phyloP scores from a whole-genome alignment of 2,329 filamentous ascomycete genomes.

The Coniochaeta sp. region DNA sequence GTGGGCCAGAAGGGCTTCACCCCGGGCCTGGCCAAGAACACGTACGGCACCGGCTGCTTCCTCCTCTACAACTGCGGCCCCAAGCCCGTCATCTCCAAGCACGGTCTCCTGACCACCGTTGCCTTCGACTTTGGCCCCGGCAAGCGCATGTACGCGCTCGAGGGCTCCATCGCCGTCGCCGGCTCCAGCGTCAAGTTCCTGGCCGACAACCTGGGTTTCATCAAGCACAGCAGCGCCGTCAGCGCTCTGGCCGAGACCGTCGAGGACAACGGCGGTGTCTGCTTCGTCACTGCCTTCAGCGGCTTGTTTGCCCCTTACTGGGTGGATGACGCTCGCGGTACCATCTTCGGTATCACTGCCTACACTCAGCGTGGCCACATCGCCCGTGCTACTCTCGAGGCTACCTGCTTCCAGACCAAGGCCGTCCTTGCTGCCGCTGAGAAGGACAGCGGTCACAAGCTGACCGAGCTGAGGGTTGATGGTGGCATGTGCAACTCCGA shows the following conservation, averaged over 20 bases:
- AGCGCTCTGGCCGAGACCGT: conserved; percentile 40
- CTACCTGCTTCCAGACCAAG: conserved; percentile 77
- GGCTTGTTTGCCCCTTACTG: conserved; percentile 79
- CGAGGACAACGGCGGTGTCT: conserved; percentile 65
- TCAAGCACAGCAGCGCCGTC: conserved; percentile 38
- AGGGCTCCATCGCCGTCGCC: conserved; percentile 71
- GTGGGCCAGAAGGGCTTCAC: conserved; percentile 75
- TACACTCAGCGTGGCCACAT: conserved; percentile 73
- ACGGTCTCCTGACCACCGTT: conserved; percentile 70
- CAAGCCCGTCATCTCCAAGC: conserved; percentile 70
- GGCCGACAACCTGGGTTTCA: conserved; percentile 50
- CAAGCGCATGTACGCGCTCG: conserved; percentile 66
- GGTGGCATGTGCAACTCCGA: conserved; percentile 78
- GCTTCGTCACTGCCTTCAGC: conserved; percentile 75
- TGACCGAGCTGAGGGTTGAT: conserved; percentile 72
- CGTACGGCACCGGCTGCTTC: conserved; percentile 81
- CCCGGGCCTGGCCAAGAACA: conserved; percentile 75
- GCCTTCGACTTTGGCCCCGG: conserved; percentile 66
- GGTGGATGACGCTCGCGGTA: conserved; percentile 77
- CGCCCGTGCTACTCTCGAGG: conserved; percentile 71
- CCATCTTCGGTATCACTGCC: conserved; percentile 71
- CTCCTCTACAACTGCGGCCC: conserved; percentile 75
- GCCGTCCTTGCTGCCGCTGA: conserved; percentile 77
- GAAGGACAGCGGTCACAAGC: conserved; percentile 66
- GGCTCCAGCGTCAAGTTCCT: conserved; percentile 69